Evolutionary conservation across 2,329 filamentous ascomycete species (phyloP), one percentile per base, ranked within the genome.

Genomic region (Ophiostoma tasmaniense): DNA sequence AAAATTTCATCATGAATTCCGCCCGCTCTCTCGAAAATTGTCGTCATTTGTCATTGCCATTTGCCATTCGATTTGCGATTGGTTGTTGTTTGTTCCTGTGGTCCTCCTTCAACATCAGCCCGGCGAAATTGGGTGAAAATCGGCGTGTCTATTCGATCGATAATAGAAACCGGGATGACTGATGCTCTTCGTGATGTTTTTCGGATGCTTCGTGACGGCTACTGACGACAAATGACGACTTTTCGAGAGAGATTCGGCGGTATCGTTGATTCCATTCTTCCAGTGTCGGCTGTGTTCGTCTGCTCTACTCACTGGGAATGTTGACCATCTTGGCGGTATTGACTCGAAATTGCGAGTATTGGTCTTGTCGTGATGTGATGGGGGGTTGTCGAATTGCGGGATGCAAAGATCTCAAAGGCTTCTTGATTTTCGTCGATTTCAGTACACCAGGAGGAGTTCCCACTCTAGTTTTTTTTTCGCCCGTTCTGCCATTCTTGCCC

Each of bases 251-350:
- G 30, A 8, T 37, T 39, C 55, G 52, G 66, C 66, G 25, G 3
- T 7, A 28, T 62, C 33, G 30, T 35, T 50, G 10, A 42, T 50
- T 45, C 13, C 35, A 30, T 33, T 35, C n/a, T 17, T 45, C 28
- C 25, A 10, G 11, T 39, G 37, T 39, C 11, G n/a, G 1, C 28
- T 25, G 55, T 68, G 6, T 14, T 35, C 25, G n/a, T 62, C 52
- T 59, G 8, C 22, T 35, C 64, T 68, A 73, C 72, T 72, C 69
- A 73, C 72, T 93, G 78, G 90, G 90, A 83, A 93, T 87, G 89
- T 93, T 93, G 83, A 93, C 90, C 90, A 78, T 78, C 73, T 76
- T 78, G 74, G 68, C 76, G 75, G 75, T 72, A 66, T 71, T 72
- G 66, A 45, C 70, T 68, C 67, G 65, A 66, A n/a, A 50, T 37